Base-by-base conservation (phyloP, 2,329 filamentous ascomycete genomes). In the Periconia sp. region DNA sequence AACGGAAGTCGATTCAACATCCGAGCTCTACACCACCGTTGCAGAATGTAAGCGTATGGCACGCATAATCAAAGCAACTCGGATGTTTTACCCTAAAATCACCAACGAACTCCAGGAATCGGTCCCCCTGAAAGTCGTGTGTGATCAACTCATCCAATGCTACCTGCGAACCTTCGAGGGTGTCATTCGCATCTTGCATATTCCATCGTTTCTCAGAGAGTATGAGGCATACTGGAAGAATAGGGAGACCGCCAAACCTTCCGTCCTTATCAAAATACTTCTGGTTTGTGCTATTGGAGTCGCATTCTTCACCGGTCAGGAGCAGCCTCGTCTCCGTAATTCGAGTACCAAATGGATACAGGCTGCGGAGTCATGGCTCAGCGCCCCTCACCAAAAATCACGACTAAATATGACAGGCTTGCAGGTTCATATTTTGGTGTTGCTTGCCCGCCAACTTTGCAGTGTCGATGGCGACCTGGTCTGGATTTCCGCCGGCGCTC, bases 341-440 rank as follows among this genome's bases (percentile, higher is more conserved):
- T 41, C 53, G 20, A 75, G 0, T 1, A 65, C 79, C 15, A 74
- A 68, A 40, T 87, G 84, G 84, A 70, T 85, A 0, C 80, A 83
- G 52, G 82, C 85, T 50, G 82, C 80, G 0, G 78, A 82, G 43
- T 75, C 76, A 0, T 86, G 82, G 81, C 56, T 82, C 0, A 77
- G 77, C 0, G 76, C 77, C 2, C 84, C 84, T 0, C 73, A 81
- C 8, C 79, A 78, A 57, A 86, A 86, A 54, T 74, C 76, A 0
- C 71, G 77, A 1, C 70, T 86, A 0, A 78, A 74, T 14, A 72
- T 85, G 1, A 74, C 77, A n/a, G 75, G 73, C 5, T 53, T 86
- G 0, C 84, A 87, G 54, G 61, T 76, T 66, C 51, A 69, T 6
- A 69, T 74, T 6, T 55, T 79, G 0, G 60, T 74, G 0, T 44